Evolutionary conservation across 2,329 filamentous ascomycete genomes (phyloP).

Genomic region (Paracamarosporium sp.): DNA sequence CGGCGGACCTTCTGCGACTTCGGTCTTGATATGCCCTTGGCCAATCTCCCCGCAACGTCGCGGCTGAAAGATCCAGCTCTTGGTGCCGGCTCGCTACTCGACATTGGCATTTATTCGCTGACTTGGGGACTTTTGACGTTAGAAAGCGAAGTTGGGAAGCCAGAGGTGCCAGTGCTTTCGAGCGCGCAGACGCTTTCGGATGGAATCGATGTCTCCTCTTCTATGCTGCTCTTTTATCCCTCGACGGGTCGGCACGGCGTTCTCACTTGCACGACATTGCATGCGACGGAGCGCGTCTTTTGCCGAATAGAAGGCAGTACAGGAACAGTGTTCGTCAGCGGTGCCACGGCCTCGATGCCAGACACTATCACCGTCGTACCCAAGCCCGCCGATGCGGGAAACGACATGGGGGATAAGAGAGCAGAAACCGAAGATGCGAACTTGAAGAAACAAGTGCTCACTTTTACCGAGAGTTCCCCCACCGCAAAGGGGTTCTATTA

Average conservation of each 20-base stretch:
- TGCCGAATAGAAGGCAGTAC: too few relatives aligned
- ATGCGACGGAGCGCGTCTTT: too few relatives aligned
- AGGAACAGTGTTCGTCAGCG: too few relatives aligned
- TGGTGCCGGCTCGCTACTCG: conserved; percentile 81
- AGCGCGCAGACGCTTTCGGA: too few relatives aligned
- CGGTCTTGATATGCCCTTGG: conserved; percentile 68
- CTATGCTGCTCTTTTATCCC: too few relatives aligned
- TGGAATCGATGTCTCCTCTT: too few relatives aligned
- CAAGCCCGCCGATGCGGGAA: too few relatives aligned
- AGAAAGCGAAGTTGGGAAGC: neutral
- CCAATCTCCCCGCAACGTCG: neutral
- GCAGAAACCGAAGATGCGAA: neutral
- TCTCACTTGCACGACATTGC: too few relatives aligned
- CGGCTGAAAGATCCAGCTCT: conserved; percentile 82
- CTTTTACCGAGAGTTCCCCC: neutral
- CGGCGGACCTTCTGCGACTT: conserved; percentile 62
- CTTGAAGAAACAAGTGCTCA: too few relatives aligned
- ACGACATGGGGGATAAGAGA: neutral
- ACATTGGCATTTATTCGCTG: conserved; percentile 86
- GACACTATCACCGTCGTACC: too few relatives aligned
- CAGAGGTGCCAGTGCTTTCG: neutral
- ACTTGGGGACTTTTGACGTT: conserved; percentile 84
- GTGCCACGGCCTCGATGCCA: too few relatives aligned
- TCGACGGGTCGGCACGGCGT: too few relatives aligned
- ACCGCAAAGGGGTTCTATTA: neutral